Evolutionary conservation across 805 yeast species (phyloP), one percentile per base, ranked within the genome.

Genomic region (Ogataea pilisensis): DNA sequence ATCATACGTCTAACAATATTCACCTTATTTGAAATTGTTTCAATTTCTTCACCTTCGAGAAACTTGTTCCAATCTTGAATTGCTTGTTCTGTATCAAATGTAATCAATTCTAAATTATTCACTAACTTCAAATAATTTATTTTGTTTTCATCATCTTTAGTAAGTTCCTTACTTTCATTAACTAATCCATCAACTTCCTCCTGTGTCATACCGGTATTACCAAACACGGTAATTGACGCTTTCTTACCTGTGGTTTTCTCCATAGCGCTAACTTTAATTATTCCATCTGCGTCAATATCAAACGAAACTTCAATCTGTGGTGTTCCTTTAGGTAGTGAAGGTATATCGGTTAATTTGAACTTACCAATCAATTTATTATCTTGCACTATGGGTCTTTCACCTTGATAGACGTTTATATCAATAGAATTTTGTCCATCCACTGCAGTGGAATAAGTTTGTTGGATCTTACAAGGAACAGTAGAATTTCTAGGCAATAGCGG

Each of bases 251-350:
- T 80, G 51, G 90, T 93, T 77, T 88, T 85, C 73, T 89, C 97
- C 59, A 82, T 81, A 41, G 96, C 96, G 66, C 87, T 80, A 44
- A 89, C 96, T 75, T 89, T 90, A 75, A 89, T 88, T 66, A 89
- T 90, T 61, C 97, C 97, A 69, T 89, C 96, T 42, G 96, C 95
- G 68, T 89, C 96, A 60, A 89, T 86, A 70, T 90, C 97, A 66
- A 89, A 89, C 44, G 90, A 75, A 62, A 89, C 97, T 72, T 85
- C 91, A 59, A 85, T 85, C 70, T 85, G 89, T 41, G 95, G 95
- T 40, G 78, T 85, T 62, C 95, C 95, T 75, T 85, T 85, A 55
- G 91, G 88, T 51, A 85, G 83, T 45, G 95, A 88, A 48, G 91
- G 95, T 45, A 89, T 88, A 65, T 93, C 96, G 46, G 88, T 73